Evolutionary conservation across 2,329 filamentous ascomycete species (phyloP), one percentile per base, ranked within the genome.

Genomic region (Fusarium tuaranense): DNA sequence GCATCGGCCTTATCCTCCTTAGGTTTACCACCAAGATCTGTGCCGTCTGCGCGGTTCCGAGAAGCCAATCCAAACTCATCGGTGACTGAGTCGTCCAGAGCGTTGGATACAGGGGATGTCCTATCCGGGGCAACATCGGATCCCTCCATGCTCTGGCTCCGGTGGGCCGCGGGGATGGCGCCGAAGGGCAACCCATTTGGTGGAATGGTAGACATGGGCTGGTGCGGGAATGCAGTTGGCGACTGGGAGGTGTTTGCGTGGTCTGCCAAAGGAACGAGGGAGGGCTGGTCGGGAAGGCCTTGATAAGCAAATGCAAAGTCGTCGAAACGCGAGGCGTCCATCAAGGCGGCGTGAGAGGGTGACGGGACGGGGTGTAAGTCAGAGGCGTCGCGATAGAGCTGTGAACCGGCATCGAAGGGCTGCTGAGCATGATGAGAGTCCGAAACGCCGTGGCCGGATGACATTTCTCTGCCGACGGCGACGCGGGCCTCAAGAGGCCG

Each of bases 1-100:
- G 88, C 85, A 61, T 90, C 90, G 7, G 87, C 82, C 73, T 90
- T 91, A 70, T 90, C 88, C 61, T 91, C 89, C 78, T 89, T 91
- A 38, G 82, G 77, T 77, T 88, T 88, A 60, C 83, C 84, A 22
- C 86, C 87, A 25, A 88, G 78, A 63, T 91, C 89, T n/a, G 86
- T 87, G 16, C 87, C 86, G 76, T 91, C 89, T 38, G 83, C 84
- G 32, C 84, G 84, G 20, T 82, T 83, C 55, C 83, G 83, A 39
- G 83, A 83, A 20, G 85, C 83, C 39, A 91, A 81, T 12, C 88
- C 89, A 73, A 92, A 92, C 62, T 92, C 90, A 78, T 92, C 90
- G 6, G 86, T 84, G 65, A 87, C 83, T 27, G 86, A 82, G 66
- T 91, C 89, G 55, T 89, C 89, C 58, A 90, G 79, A 3, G 86